Base-by-base conservation (phyloP, 2,329 filamentous ascomycete species). In the Aspergillus sp. region DNA sequence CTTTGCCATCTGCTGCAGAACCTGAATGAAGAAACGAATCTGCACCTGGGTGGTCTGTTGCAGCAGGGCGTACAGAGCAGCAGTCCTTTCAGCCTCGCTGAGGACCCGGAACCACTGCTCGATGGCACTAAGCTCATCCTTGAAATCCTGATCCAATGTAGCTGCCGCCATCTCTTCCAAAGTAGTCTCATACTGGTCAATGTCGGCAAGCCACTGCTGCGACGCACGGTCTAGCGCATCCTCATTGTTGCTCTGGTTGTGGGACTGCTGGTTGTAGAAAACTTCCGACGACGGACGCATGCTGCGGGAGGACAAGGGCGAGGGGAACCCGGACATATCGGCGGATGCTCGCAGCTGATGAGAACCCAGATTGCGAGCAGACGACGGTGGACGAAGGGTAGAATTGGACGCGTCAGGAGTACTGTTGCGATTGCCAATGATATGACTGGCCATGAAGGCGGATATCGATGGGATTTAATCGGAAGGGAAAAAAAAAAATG, bases 1-100 rank as follows among this genome's bases (percentile, higher is more conserved):
- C 74, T 96, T 95, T 55, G 90, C 90, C 93, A 97, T 98, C 70
- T 98, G 93, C 75, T 97, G 90, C 60, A 98, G 77, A 42, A 98
- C 90, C 72, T 97, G 91, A 59, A 97, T 97, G 73, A 98, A 98
- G 78, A 98, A 98, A 47, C 93, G 85, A 65, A 97, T 95, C 74
- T 98, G 93, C 52, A 98, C 91, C 72, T 97, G 93, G 4, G 93
- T 98, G 5, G 93, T 97, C 77, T 98, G 93, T 75, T 98, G 93
- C 51, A 98, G 78, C 59, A 98, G 77, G 52, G 93, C 91, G 68
- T 98, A 98, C 49, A 97, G 74, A 43, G 93, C 93, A 53, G 93
- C 93, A 17, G 93, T 98, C 53, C 93, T 82, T 73, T 98, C 93
- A 23, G 93, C 90, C 73, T 97, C 93, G 64, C 91, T 97, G 55